A percentile compares a stretch with the other conserved stretches of the same genome.
phyloP scores from a whole-genome alignment of 2,329 filamentous ascomycete species.

The Biscogniauxia mediterranea region DNA sequence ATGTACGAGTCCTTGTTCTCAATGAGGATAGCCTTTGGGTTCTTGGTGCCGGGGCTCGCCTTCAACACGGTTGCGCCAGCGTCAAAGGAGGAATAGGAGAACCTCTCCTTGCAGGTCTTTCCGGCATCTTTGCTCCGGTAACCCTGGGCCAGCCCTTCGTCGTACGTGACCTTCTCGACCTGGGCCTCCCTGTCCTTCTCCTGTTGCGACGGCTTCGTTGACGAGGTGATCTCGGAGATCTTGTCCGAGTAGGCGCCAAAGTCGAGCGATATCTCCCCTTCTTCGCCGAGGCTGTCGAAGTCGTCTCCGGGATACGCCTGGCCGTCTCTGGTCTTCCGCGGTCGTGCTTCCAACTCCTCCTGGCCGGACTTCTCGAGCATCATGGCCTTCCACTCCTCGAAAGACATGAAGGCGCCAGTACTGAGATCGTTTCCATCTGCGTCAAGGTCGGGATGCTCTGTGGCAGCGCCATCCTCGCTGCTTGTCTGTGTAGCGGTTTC shows the following conservation, averaged over 20 bases:
- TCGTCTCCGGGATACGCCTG: conserved; percentile 57
- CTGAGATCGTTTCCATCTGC: conserved; percentile 60
- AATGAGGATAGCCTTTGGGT: conserved; percentile 81
- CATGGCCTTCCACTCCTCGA: conserved; percentile 97
- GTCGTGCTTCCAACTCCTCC: conserved; percentile 62
- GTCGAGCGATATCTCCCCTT: conserved; percentile 72
- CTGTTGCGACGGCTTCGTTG: conserved; percentile 23
- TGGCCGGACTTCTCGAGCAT: conserved; percentile 86
- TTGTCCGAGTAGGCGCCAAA: conserved; percentile 50
- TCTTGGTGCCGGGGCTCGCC: conserved; percentile 82
- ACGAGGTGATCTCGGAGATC: conserved; percentile 42
- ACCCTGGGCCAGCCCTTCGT: conserved; percentile 50
- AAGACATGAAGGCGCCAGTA: conserved; percentile 77
- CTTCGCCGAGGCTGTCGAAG: conserved; percentile 78
- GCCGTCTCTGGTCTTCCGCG: conserved; percentile 55
- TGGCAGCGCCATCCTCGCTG: conserved; percentile 19
- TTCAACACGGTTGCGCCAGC: conserved; percentile 92
- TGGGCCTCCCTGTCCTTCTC: conserved; percentile 31
- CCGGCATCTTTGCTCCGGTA: conserved; percentile 87
- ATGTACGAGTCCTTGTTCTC: conserved; percentile 99
- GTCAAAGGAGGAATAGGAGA: conserved; percentile 97
- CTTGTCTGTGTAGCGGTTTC: conserved; percentile 16
- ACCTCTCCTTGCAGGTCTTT: conserved; percentile 95
- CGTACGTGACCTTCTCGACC: conserved; percentile 45
- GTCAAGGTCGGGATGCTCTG: conserved; percentile 51